A percentile compares a stretch with the other conserved stretches of the same genome.
These are phyloP conservation scores for Lophium mytilinum DNA, from an alignment of 495 filamentous ascomycete genomes.

Conservation along the genomic window DNA sequence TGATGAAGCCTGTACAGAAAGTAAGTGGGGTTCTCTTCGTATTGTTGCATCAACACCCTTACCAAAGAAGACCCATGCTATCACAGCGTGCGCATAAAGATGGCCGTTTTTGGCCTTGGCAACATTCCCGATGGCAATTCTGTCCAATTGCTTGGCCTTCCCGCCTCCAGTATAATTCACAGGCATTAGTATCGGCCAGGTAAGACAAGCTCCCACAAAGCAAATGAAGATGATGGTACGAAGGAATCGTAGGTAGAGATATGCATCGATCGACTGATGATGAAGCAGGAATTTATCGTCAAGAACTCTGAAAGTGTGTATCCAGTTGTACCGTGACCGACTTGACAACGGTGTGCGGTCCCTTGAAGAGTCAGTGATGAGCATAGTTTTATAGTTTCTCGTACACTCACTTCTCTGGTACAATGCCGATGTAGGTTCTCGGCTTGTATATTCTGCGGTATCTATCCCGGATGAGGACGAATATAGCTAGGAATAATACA, in stretches of 20 bases:
- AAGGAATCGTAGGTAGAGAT: slow-evolving; percentile 79
- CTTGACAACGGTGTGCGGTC: slow-evolving; percentile 20
- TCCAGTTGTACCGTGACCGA: slow-evolving; percentile 50
- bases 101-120: slow-evolving; percentile 37
- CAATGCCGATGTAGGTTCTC: slow-evolving; percentile 69
- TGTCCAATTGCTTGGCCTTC: slow-evolving; percentile 51
- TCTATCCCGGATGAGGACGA: slow-evolving; percentile 61
- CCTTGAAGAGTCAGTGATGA: neutral
- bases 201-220: slow-evolving; percentile 72
- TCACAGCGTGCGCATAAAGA: slow-evolving; percentile 55
- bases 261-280: slow-evolving; percentile 67
- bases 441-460: slow-evolving; percentile 74
- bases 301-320: slow-evolving; percentile 52
- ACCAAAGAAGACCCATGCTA: slow-evolving; percentile 51
- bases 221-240: slow-evolving; percentile 62
- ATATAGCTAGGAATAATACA: slow-evolving; percentile 53
- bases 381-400: too few species aligned
- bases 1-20: slow-evolving; percentile 46
- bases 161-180: slow-evolving; percentile 70
- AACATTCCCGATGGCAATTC: slow-evolving; percentile 61
- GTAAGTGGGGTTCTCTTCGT: neutral
- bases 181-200: slow-evolving; percentile 79
- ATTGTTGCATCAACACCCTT: slow-evolving; percentile 8
- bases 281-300: slow-evolving; percentile 56
- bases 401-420: slow-evolving; percentile 20